Conservation (phyloP, 306 rosid species). For the Prunus salicina region DNA sequence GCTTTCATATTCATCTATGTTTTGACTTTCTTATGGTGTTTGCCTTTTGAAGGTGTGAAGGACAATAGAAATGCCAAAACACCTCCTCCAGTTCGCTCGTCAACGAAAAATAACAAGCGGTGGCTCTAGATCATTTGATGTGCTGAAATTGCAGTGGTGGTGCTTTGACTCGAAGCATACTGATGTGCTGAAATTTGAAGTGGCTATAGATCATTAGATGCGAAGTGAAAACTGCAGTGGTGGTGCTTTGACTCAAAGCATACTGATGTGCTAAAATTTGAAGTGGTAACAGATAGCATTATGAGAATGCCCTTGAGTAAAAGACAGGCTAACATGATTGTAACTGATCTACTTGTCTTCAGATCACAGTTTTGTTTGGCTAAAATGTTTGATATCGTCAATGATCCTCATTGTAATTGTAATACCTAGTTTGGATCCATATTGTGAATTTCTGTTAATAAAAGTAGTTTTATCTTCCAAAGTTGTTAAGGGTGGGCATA, state of each 20-base stretch:
- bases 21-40: conserved; percentile 15
- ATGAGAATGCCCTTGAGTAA: background rate
- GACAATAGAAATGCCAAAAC: conserved; percentile 64
- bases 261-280: background rate
- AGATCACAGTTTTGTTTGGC: background rate
- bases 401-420: conserved; percentile 5
- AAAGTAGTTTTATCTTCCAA: background rate
- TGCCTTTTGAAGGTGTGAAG: conserved; percentile 42
- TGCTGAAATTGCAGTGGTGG: conserved; percentile 8
- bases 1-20: background rate
- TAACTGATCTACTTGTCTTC: background rate
- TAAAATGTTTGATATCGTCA: background rate
- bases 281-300: background rate
- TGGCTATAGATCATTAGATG: background rate
- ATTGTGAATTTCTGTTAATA: background rate
- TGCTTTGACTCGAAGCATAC: conserved; percentile 67
- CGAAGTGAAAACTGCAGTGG: background rate
- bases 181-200: conserved; percentile 27
- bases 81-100: conserved; percentile 61
- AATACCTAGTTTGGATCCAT: background rate
- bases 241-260: background rate
- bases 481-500: background rate
- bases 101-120: conserved; percentile 42
- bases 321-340: background rate
- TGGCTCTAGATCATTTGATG: conserved; percentile 41